A percentile compares a stretch with the other conserved stretches of the same genome.
phyloP scores from a whole-genome alignment of 2,329 filamentous ascomycete genomes.

The Colletotrichum kahawae region DNA sequence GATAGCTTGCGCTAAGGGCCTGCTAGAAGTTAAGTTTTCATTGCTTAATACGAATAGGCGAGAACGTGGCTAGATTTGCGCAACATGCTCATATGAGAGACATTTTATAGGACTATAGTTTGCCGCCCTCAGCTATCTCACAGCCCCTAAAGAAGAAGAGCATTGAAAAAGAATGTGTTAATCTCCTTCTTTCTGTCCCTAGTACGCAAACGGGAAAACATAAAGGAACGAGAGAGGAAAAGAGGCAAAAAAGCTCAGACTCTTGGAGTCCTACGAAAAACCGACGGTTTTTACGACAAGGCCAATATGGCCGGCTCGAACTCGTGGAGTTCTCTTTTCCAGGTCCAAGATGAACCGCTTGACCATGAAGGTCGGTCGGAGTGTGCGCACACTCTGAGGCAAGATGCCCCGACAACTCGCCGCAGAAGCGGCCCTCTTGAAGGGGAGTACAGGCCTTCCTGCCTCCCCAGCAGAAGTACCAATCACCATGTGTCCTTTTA shows the following conservation, averaged over 20 bases:
- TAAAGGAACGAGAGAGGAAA: rapidly evolving
- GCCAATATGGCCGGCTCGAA: neutral
- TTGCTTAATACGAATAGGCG: neutral
- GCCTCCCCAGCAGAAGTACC: neutral
- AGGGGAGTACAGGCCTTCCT: neutral
- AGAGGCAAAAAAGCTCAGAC: neutral
- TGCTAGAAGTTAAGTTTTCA: neutral
- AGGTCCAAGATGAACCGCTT: neutral
- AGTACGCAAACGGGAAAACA: neutral
- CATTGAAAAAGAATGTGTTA: no score
- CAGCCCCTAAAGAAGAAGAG: neutral
- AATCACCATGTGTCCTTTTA: neutral
- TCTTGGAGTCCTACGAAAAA: neutral
- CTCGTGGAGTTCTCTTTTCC: neutral
- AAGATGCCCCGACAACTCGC: neutral
- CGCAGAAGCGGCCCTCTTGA: neutral
- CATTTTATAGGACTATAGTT: neutral
- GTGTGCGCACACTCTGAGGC: neutral
- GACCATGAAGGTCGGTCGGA: neutral
- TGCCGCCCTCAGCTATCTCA: neutral
- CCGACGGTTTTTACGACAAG: neutral
- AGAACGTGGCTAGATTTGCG: neutral
- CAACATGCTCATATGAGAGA: neutral
- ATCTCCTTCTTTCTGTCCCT: no score
- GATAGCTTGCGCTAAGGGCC: neutral